These are phyloP conservation scores for Acanthamoeba castellanii DNA, from an alignment of 208 protist species.

Conservation along the genomic window DNA sequence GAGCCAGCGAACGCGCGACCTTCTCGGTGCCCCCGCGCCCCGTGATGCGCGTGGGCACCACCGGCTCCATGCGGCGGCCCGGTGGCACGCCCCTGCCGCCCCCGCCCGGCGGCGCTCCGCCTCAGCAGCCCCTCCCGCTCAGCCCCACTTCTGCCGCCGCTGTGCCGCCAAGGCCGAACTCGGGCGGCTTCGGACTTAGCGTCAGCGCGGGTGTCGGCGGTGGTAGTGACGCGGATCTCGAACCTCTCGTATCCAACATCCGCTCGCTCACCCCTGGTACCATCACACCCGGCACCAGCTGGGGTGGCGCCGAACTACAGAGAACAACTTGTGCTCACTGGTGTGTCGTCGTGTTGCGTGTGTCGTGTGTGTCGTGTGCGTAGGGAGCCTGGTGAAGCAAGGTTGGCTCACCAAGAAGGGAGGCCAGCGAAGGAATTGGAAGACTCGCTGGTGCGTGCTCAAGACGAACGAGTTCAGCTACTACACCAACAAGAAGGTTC, in stretches of 20 bases:
- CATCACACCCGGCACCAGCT: not conserved
- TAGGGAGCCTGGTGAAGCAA: constrained; percentile 57
- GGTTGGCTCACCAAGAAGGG: constrained; percentile 73
- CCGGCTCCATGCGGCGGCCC: not conserved
- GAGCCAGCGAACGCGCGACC: not conserved
- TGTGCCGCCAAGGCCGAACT: not conserved
- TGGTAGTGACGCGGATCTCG: not conserved
- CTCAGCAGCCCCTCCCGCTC: not conserved
- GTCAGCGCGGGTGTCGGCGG: not conserved
- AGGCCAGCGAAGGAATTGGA: constrained; percentile 67
- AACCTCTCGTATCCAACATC: not conserved
- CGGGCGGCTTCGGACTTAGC: not conserved
- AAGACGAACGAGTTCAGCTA: constrained; percentile 73
- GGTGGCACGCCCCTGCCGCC: not conserved
- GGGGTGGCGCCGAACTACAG: too few species aligned
- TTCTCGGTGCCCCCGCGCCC: not conserved
- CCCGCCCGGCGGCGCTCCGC: not conserved
- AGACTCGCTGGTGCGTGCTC: constrained; percentile 72
- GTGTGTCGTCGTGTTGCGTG: not conserved
- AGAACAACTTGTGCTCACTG: not conserved
- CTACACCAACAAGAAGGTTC: constrained; percentile 63
- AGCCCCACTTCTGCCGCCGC: not conserved
- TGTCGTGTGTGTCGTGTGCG: not conserved
- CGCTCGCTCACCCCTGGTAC: constrained; percentile 17
- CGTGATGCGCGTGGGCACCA: not conserved